Percentiles rank a stretch among this genome's conserved stretches.
phyloP scores from a whole-genome alignment of 108 stramenopile species.

The Skeletonema tropicum region DNA sequence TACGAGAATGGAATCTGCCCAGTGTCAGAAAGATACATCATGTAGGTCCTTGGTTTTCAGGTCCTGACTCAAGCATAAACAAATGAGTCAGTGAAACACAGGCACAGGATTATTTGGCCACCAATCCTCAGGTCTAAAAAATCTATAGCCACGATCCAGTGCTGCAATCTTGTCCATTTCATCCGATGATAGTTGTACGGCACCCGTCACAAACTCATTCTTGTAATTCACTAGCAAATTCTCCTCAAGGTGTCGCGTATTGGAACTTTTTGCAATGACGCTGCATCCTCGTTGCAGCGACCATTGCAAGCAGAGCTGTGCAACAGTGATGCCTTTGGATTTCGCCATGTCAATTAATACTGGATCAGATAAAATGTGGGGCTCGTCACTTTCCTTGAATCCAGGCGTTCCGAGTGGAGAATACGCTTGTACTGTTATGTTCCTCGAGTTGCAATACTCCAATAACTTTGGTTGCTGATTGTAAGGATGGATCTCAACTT shows the following conservation, averaged over 20 bases:
- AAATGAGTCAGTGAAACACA: constrained; percentile 58
- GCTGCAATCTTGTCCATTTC: constrained; percentile 65
- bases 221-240: constrained; percentile 41
- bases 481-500: constrained; percentile 91
- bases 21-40: no score
- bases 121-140: constrained; percentile 83
- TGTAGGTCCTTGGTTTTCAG: no score
- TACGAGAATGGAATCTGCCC: no score
- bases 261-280: constrained; percentile 68
- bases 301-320: constrained; percentile 74
- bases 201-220: constrained; percentile 28
- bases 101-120: constrained; percentile 67
- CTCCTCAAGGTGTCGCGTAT: constrained; percentile 54
- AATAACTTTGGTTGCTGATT: constrained; percentile 76
- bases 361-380: constrained; percentile 60
- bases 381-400: constrained; percentile 64
- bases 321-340: constrained; percentile 52
- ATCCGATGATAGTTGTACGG: constrained; percentile 18
- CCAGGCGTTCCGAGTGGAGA: constrained; percentile 80
- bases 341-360: constrained; percentile 52
- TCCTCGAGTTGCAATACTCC: constrained; percentile 67
- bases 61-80: no score
- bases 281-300: constrained; percentile 69
- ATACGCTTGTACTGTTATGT: constrained; percentile 81
- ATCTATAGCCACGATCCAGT: constrained; percentile 70